Base-by-base conservation (phyloP, 768 basidiomycete genomes). In the Suillus hirtellus region DNA sequence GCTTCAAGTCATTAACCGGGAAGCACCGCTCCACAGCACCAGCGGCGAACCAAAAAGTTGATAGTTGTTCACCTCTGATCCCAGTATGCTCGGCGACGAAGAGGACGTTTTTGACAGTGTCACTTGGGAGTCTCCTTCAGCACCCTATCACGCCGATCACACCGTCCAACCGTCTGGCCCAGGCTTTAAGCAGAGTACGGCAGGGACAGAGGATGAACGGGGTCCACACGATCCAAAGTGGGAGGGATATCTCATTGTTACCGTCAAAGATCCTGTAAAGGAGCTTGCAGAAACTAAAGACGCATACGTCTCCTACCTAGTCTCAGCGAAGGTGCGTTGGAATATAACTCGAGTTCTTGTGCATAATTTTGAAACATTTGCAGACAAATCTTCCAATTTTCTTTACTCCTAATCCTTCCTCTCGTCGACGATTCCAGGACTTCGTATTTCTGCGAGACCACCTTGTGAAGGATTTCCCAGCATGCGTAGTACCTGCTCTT, bases 261-360 rank as follows among this genome's bases (percentile, higher is more conserved):
- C 81, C 53, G 95, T 99, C 67, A 88, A 89, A 71, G 96, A 99
- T 74, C 96, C 96, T 35, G 87, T 95, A 66, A 98, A 96, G 75
- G 96, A 98, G 75, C 84, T 98, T 34, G 90, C 96, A 64, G 96
- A 97, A 69, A 96, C 95, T 38, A 98, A 97, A 80, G 96, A 99
- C 72, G 90, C 93, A 65, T 98, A 94, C 78, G 94, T 97, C 56
- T 96, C 95, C 46, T 99, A 99, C 75, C 80, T 94, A 35, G 94
- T 99, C 44, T 83, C 86, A 40, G 93, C 93, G 60, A 89, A 91
- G 86, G 96, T 96, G 70, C 66, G 83, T 68, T 6, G 59, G 31
- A 52, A 15, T 61, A n/a, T 44, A 50, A 44, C 24, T 8, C 42
- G 37, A 43, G 27, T 34, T 64, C 31, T 37, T 8, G 52, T 55